A percentile compares a stretch with the other conserved stretches of the same genome.
Conservation (phyloP, 768 basidiomycete species). For the Boletus vermiculosoides region DNA sequence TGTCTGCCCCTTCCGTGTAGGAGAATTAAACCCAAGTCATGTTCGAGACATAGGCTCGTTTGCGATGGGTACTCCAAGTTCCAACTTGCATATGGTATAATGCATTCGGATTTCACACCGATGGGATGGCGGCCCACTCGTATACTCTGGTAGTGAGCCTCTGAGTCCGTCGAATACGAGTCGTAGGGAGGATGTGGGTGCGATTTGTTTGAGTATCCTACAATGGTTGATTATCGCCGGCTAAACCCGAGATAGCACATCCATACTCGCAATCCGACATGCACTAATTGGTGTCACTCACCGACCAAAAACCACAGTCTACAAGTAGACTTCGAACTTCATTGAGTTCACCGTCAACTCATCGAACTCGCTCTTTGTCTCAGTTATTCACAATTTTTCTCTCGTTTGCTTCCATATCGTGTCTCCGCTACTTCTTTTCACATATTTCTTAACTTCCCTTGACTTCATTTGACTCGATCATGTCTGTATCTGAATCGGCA, state of each 20-base stretch:
- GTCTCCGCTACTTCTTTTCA: neutral
- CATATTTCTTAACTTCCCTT: neutral
- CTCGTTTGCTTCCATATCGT: neutral
- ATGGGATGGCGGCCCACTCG: no score
- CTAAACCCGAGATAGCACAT: neutral
- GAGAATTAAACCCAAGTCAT: no score
- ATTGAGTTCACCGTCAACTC: neutral
- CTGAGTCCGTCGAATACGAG: no score
- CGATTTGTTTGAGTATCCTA: no score
- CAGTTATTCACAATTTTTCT: neutral
- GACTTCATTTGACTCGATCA: slow-evolving; percentile 12
- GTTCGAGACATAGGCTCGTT: no score
- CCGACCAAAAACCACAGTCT: neutral
- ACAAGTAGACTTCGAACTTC: neutral
- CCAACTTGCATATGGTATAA: no score
- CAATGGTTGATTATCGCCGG: neutral
- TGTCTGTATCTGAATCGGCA: slow-evolving; percentile 22
- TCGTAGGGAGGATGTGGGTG: no score
- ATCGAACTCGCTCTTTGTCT: neutral
- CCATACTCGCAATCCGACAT: no score
- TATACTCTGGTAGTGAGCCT: no score
- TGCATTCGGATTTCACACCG: no score
- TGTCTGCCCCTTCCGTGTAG: no score
- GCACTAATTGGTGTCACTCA: neutral
- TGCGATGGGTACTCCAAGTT: no score